Base-by-base conservation (phyloP, 192 early-diverging fungal genomes). In the Mortierella antarctica region DNA sequence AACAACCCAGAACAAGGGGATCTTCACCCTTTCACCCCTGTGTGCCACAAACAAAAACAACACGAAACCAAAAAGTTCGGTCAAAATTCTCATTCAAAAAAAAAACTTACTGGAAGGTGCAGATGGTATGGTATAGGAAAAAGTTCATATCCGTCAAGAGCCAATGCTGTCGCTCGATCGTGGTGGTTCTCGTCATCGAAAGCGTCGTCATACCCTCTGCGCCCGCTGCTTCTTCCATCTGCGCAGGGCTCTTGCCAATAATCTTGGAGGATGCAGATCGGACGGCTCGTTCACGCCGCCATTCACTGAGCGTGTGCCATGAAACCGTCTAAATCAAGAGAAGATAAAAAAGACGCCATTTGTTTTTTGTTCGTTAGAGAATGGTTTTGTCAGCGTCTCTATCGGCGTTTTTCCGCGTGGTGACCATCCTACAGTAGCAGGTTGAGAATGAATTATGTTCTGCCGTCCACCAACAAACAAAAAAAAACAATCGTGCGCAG, bases 121-220 rank as follows among this genome's bases (percentile, higher is more conserved):
- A 80, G 51, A 80, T 58, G n/a, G 70, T 80, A 48, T 80, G 77
- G 65, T 80, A 80, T 53, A 80, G 60, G 60, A 80, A 80, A 58
- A 80, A 80, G 31, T 56, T 72, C 70, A 80, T 71, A 11, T 80
- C 77, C n/a, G 77, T 80, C 65, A 80, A 44, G 40, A 67, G 51
- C 77, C 77, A 80, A n/a, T 80, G 49, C 49, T 72, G 77, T 31
- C 70, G 51, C 31, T 71, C 77, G 41, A 71, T 63, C 3, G 77
- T 68, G 10, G 77, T 80, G 5, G 46, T 70, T 6, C n/a, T 41
- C 7, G 57, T 54, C 39, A 50, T 49, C 12, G 47, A 51, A 5
- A 4, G 45, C 53, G 11, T 48, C 40, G 45, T 17, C 48, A 17
- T 7, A 21, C n/a, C n/a, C 6, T 46, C 17, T 18, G 40, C 8